These are phyloP conservation scores for Pilasporangium apinafurcum DNA, from an alignment of 352 stramenopile genomes.

Conservation along the genomic window DNA sequence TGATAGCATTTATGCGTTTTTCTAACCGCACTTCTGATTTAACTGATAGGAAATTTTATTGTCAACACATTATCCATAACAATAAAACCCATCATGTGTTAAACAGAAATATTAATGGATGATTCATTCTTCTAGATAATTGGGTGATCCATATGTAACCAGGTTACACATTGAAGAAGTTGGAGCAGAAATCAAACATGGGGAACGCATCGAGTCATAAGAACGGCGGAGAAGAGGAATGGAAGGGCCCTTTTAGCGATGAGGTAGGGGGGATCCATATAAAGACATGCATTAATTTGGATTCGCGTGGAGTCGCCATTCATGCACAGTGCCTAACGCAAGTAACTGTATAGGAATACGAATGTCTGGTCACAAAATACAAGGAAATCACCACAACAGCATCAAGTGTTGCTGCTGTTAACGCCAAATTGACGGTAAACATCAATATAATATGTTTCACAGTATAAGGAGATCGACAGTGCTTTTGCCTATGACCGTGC, in stretches of 20 bases:
- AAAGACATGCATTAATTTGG: neutral
- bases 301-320: neutral
- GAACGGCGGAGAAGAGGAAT: conserved; percentile 17
- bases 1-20: no score
- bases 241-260: conserved; percentile 82
- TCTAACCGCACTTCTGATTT: no score
- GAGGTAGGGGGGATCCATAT: conserved; percentile 15
- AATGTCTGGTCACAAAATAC: conserved; percentile 46
- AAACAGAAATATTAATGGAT: no score
- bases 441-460: neutral
- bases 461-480: neutral
- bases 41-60: no score
- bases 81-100: no score
- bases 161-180: no score
- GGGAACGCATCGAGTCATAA: conserved; percentile 19
- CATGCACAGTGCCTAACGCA: neutral
- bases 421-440: conserved; percentile 37
- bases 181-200: conserved; percentile 21
- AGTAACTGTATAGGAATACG: conserved; percentile 40
- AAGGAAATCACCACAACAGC: conserved; percentile 18
- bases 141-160: no score
- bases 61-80: no score
- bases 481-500: neutral
- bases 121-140: no score
- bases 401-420: conserved; percentile 10